Evolutionary conservation across 768 basidiomycete genomes (phyloP), one percentile per base, ranked within the genome.

Genomic region (Lyophyllum atratum): DNA sequence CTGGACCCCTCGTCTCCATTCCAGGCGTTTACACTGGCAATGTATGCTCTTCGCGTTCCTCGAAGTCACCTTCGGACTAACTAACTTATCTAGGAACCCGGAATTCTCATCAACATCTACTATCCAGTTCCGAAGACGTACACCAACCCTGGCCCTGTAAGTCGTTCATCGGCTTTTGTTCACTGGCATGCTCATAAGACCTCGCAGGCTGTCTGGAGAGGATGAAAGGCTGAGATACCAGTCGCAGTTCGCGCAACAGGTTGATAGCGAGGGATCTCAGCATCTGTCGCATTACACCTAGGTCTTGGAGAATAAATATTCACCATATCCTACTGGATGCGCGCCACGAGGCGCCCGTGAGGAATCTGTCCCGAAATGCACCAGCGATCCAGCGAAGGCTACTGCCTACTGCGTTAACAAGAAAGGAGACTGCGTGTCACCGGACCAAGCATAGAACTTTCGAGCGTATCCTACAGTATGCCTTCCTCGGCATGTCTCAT

Each of bases 21-120:
- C 67, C 69, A 22, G 69, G 69, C 15, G 64, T 70, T 40, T 70
- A 70, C 59, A 67, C 64, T 11, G 69, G 69, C 17, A 58, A 60
- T 34, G 69, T 68, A 53, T 17, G 56, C 5, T n/a, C 33, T 21
- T n/a, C 29, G 24, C 6, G 42, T 58, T 33, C 15, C 9, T 54
- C 11, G 24, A 24, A 22, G 11, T 40, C 14, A 12, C 29, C 2
- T 39, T 26, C 42, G 12, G 33, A 43, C 19, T 17, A 12, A 33
- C 24, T 11, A 21, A 45, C 17, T 46, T 28, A 10, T 48, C 19
- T 39, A 65, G 62, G 60, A 67, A 49, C 64, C 66, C 11, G 64
- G 60, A 17, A 59, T 63, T 45, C 61, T 67, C 29, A 64, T 65
- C 52, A 66, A 67, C 54, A 67, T 67, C 43, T 65, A 67, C 56